Evolutionary conservation across 2,329 filamentous ascomycete species (phyloP), one percentile per base, ranked within the genome.

Genomic region (Xylaria sp.): DNA sequence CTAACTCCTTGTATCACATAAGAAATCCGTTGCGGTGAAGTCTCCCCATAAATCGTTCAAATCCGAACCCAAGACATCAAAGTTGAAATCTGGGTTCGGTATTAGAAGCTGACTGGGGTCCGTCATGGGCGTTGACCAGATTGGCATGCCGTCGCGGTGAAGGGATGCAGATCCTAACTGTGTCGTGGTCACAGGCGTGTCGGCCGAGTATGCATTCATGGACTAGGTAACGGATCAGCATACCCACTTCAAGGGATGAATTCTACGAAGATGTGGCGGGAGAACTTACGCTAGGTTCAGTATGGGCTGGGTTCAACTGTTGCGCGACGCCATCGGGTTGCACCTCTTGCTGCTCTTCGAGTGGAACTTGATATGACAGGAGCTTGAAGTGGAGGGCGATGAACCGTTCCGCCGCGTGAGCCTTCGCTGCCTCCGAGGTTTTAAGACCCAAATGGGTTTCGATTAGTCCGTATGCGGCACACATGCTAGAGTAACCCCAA

Each of bases 401-500:
- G 72, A 89, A 89, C 19, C 86, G 80, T 78, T 89, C 86, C 1
- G 87, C 86, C 2, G 86, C 86, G 4, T 84, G 84, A 3, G 86
- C 86, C 77, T 89, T 89, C 65, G 88, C 87, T 7, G 81, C 81
- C 71, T 88, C 85, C 17, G 84, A 75, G 7, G 86, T 84, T 79
- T 89, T 89, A 66, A 83, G 83, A 32, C 85, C 86, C 14, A 89
- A 79, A 68, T 90, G 87, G 0, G 86, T 85, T 76, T 89, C 86
- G 27, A 89, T 80, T 9, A 90, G 80, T 2, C 87, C 88, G 30
- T 85, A 81, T 0, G 87, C 86, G 2, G 87, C 86, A 71, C 87
- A 89, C 85, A 89, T 88, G 75, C 88, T 88, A 64, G 85, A 87
- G 76, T 89, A 89, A 19, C 86, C 86, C 88, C 88, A 89, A 0